Evolutionary conservation across 2,329 filamentous ascomycete genomes (phyloP).

Genomic region (Sporothrix luriei): DNA sequence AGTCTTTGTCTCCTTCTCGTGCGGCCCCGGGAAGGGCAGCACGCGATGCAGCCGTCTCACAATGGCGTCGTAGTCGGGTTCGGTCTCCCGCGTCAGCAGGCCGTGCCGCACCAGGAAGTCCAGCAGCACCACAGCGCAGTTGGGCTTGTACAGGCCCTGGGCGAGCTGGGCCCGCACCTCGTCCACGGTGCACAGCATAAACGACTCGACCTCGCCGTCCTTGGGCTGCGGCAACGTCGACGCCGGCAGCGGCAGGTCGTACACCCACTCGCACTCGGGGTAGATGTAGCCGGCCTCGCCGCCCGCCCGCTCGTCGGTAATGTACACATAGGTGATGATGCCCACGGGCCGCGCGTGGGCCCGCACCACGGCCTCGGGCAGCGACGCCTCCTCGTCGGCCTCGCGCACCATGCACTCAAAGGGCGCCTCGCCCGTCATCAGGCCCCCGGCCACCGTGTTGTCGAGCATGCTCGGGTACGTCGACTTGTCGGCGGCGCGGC

Average conservation of each 20-base stretch:
- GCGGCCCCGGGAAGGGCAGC: conserved; percentile 76
- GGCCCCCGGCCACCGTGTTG: conserved; percentile 85
- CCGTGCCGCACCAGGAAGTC: conserved; percentile 91
- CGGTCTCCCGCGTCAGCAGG: conserved; percentile 75
- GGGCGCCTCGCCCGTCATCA: conserved; percentile 77
- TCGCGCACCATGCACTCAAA: conserved; percentile 85
- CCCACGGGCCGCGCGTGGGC: conserved; percentile 62
- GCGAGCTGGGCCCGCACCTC: conserved; percentile 68
- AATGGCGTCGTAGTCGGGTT: conserved; percentile 77
- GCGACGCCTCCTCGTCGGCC: conserved; percentile 82
- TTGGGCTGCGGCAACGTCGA: conserved; percentile 70
- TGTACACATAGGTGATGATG: conserved; percentile 80
- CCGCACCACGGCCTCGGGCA: conserved; percentile 71
- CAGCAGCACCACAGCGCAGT: conserved; percentile 79
- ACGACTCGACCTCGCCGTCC: conserved; percentile 87
- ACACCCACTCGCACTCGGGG: conserved; percentile 89
- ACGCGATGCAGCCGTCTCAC: conserved; percentile 72
- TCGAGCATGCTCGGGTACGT: conserved; percentile 93
- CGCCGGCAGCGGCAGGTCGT: conserved; percentile 76
- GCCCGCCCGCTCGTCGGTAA: conserved; percentile 73
- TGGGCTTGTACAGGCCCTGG: conserved; percentile 83
- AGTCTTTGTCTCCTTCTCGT: background rate
- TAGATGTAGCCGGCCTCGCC: conserved; percentile 82
- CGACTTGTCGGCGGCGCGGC: conserved; percentile 73
- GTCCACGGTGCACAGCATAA: conserved; percentile 75